Base-by-base conservation (phyloP, 2,329 filamentous ascomycete genomes). In the Stachybotrys elegans region DNA sequence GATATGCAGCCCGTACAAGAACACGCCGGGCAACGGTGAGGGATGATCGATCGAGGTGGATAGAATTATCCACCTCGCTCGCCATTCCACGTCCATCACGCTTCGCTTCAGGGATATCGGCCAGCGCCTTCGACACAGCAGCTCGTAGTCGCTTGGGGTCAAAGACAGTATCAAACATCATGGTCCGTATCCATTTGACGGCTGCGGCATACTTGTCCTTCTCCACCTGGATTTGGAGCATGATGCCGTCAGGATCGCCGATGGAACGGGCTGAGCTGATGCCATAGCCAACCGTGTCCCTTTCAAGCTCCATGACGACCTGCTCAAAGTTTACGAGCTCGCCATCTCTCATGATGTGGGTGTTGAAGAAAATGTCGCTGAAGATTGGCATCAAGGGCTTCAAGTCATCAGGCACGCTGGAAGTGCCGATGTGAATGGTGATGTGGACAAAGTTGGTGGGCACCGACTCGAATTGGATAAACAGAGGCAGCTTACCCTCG, bases 391-490 rank as follows among this genome's bases (percentile, higher is more conserved):
- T 72, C 19, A 98, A 68, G 4, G 93, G 93, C 59, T 92, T 90
- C 47, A 92, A 76, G 50, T 91, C 79, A n/a, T 86, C 76, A 0
- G 91, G 88, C 1, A 96, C 73, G 23, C 80, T 72, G 2, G 82
- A 78, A 1, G 90, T 95, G 42, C 88, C 88, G 40, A 97, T 72
- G 44, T 93, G 81, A 19, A 97, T 67, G 39, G 81, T 84, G 46
- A 97, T 77, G 54, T 92, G 86, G 6, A 95, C 89, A 62, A 98
- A 98, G 59, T 89, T 95, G 47, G 88, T 94, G 3, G 86, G 84
- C 13, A 97, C 90, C 57, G 95, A 84, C 66, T 98, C 93, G 52
- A 94, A 98, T 65, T 98, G 92, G n/a, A 98, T 76, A 65, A 96
- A 98, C 3, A 97, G 71, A 0, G 89, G 86, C n/a, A 83, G 61